phyloP scores from a whole-genome alignment of 805 yeast genomes.

The Cyberlindnera bimundalis region DNA sequence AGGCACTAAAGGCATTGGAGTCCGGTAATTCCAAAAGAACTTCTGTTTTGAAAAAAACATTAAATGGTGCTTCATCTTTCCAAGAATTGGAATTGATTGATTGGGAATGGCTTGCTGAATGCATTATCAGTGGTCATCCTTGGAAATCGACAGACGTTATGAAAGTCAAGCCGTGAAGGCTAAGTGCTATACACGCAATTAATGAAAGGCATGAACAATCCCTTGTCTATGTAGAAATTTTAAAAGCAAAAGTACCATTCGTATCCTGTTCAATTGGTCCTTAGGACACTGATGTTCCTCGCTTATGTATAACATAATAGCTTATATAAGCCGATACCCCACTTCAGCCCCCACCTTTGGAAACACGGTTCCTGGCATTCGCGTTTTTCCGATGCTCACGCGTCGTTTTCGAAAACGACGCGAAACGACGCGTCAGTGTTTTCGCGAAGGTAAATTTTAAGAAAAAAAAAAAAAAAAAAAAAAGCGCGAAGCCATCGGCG shows the following conservation, averaged over 20 bases:
- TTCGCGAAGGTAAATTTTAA: not conserved
- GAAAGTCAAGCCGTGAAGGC: not conserved
- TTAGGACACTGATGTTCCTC: too few relatives aligned
- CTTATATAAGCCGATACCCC: too few relatives aligned
- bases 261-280: too few relatives aligned
- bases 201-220: not conserved
- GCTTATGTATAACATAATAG: too few relatives aligned
- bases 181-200: not conserved
- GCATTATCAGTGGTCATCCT: conserved; percentile 40
- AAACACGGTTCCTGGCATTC: too few relatives aligned
- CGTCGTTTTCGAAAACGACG: too few relatives aligned
- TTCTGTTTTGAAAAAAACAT: conserved; percentile 2
- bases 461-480: not conserved
- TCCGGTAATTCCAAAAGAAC: conserved; percentile 4
- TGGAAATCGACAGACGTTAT: conserved; percentile 21
- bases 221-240: too few relatives aligned
- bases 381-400: too few relatives aligned
- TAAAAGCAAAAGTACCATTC: too few relatives aligned
- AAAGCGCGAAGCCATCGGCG: conserved; percentile 1
- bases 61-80: not conserved
- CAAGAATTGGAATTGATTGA: conserved; percentile 34
- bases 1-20: conserved; percentile 4
- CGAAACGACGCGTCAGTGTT: too few relatives aligned
- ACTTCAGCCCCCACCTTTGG: too few relatives aligned
- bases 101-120: conserved; percentile 71